These are phyloP conservation scores for Heliamphora pulchella DNA, from an alignment of 179 eudicot genomes.

Conservation along the genomic window DNA sequence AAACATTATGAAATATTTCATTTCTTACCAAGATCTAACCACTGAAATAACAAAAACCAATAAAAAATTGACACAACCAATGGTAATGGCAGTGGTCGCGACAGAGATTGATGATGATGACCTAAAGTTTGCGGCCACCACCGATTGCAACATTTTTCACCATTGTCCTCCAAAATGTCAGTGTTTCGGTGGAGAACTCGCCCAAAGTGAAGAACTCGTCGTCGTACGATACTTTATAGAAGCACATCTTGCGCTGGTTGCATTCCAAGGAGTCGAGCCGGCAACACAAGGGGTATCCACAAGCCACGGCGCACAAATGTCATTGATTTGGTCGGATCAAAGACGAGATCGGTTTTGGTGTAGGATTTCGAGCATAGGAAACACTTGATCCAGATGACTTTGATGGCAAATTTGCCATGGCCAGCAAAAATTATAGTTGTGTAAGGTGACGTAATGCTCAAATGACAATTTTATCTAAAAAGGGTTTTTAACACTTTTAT, in stretches of 20 bases:
- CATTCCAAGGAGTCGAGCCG: constrained; percentile 71
- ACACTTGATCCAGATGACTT: constrained; percentile 83
- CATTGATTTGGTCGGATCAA: constrained; percentile 53
- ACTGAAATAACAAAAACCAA: too few species aligned
- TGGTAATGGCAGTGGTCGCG: too few species aligned
- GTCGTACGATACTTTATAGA: constrained; percentile 79
- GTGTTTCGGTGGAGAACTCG: constrained; percentile 75
- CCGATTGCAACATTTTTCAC: constrained; percentile 72
- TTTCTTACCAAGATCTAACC: too few species aligned
- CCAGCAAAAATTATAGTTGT: too few species aligned
- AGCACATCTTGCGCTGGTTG: constrained; percentile 44
- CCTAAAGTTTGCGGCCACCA: constrained; percentile 60
- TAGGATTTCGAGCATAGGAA: constrained; percentile 69
- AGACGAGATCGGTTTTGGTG: constrained; percentile 65
- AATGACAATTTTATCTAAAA: too few species aligned
- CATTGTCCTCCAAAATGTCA: constrained; percentile 48
- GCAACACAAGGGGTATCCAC: constrained; percentile 52
- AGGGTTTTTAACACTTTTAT: too few species aligned
- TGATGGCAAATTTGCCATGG: too few species aligned
- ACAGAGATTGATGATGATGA: too few species aligned
- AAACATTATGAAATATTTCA: too few species aligned
- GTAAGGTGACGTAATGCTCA: too few species aligned
- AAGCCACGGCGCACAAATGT: constrained; percentile 47
- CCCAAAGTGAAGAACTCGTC: constrained; percentile 86
- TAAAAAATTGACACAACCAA: too few species aligned